These are phyloP conservation scores for Raffaelea arxii DNA, from an alignment of 2,329 filamentous ascomycete species.

Conservation along the genomic window DNA sequence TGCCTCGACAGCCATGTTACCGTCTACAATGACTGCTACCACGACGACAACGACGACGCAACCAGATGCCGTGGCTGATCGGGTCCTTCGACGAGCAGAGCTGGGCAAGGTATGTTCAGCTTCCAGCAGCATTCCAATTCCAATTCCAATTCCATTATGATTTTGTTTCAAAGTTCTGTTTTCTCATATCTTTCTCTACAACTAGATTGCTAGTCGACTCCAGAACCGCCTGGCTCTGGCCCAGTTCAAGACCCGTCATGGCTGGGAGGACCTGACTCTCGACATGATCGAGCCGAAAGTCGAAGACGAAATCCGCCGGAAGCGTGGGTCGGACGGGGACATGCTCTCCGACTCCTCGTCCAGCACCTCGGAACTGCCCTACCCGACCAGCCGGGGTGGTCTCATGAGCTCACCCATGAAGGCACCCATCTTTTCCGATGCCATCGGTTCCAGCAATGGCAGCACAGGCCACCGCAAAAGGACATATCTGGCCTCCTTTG, in stretches of 20 bases:
- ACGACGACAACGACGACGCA: constrained; percentile 43
- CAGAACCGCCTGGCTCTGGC: constrained; percentile 92
- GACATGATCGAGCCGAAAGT: constrained; percentile 78
- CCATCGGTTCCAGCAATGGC: constrained; percentile 60
- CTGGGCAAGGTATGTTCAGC: constrained; percentile 56
- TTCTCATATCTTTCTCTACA: constrained; percentile 1
- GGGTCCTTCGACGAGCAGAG: constrained; percentile 63
- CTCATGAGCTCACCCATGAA: constrained; percentile 82
- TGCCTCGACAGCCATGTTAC: constrained; percentile 9
- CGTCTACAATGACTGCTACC: no score
- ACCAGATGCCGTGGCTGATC: constrained; percentile 55
- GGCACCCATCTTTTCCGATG: constrained; percentile 75
- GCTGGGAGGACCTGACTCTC: constrained; percentile 83
- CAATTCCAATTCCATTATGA: background rate
- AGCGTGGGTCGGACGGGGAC: constrained; percentile 60
- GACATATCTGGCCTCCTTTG: constrained; percentile 50
- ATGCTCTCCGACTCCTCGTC: constrained; percentile 81
- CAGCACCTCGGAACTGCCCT: constrained; percentile 67
- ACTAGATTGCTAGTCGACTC: constrained; percentile 80
- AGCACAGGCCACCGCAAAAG: constrained; percentile 57
- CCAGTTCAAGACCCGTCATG: constrained; percentile 94
- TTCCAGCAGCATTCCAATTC: background rate
- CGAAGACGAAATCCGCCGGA: constrained; percentile 68
- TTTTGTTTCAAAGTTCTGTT: background rate
- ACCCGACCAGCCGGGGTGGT: constrained; percentile 46